Evolutionary conservation across 768 basidiomycete species (phyloP), one percentile per base, ranked within the genome.

Genomic region (Lactifluus pinguis): DNA sequence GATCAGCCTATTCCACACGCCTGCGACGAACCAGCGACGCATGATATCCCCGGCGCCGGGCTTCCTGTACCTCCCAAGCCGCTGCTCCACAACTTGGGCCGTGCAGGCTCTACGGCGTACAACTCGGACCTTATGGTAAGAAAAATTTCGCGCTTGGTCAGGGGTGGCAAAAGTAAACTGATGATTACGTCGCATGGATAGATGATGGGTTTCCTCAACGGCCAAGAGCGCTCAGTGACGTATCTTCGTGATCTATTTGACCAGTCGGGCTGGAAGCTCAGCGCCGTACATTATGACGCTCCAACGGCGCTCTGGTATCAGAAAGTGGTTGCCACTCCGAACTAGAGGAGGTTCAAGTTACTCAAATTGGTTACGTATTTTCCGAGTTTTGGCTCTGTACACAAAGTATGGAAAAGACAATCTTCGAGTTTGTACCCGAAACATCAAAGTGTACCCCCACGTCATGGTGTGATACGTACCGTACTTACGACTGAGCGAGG

Each of bases 21-120:
- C 4, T 72, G 70, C 45, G 61, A 59, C 4, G 66, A 68, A 39
- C 55, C 60, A 14, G 49, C 55, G 4, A 39, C 44, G 8, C 48
- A 53, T 2, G 58, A 61, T 21, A 67, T 67, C 17, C 55, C 64
- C 1, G 66, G 66, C 17, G 59, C 57, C 9, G 49, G 41, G 11
- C 34, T 60, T 3, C 59, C 60, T 2, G 45, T n/a, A 15, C 68
- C 65, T 8, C 68, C 69, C 3, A 57, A 57, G 34, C 68, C 69
- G 15, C 58, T 70, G n/a, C 63, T 70, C 21, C 61, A 65, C 2
- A 70, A 70, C 51, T 34, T 63, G 62, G 69, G 69, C 17, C 58
- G 45, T 2, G 67, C 61, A 3, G 58, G 48, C 29, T 41, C 57
- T 1, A 25, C 57, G 10, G 42, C 62, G 25, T 70, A 70, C 47